Evolutionary conservation across 257 asterid species (phyloP).

Genomic region (Solanum neorickii): DNA sequence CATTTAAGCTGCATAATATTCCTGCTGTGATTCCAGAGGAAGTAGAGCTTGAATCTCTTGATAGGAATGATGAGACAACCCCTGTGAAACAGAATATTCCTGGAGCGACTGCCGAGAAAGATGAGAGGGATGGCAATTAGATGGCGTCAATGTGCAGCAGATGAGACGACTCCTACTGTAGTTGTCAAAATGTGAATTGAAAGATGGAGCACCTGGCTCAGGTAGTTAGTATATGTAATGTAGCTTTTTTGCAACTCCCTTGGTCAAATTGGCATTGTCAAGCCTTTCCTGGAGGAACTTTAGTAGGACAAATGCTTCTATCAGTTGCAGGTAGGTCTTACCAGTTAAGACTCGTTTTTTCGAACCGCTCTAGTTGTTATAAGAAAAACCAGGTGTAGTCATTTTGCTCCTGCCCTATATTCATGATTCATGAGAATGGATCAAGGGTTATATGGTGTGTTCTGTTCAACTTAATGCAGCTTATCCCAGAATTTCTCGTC

Average conservation of each 20-base stretch:
- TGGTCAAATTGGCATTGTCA: not conserved
- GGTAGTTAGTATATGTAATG: not conserved
- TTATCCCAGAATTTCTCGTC: not conserved
- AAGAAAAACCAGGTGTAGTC: not conserved
- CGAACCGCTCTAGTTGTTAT: not conserved
- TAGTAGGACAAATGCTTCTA: not conserved
- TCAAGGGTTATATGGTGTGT: not conserved
- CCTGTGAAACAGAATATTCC: conserved; percentile 34
- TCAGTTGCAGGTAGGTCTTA: not conserved
- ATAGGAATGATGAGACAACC: conserved; percentile 15
- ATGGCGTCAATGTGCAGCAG: not conserved
- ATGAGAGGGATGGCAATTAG: not conserved
- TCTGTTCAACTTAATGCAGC: not conserved
- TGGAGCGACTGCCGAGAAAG: conserved; percentile 35
- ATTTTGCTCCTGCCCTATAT: not conserved
- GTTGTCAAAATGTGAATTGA: not conserved
- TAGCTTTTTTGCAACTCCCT: not conserved
- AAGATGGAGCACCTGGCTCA: not conserved
- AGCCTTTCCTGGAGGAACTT: not conserved
- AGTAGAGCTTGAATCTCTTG: not conserved
- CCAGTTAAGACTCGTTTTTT: not conserved
- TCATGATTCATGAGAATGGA: not conserved
- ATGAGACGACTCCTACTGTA: not conserved
- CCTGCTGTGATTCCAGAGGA: conserved; percentile 1
- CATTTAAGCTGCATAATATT: not conserved